Evolutionary conservation across 345 rosid genomes (phyloP), one percentile per base, ranked within the genome.

Genomic region (Anastatica hierochuntica): DNA sequence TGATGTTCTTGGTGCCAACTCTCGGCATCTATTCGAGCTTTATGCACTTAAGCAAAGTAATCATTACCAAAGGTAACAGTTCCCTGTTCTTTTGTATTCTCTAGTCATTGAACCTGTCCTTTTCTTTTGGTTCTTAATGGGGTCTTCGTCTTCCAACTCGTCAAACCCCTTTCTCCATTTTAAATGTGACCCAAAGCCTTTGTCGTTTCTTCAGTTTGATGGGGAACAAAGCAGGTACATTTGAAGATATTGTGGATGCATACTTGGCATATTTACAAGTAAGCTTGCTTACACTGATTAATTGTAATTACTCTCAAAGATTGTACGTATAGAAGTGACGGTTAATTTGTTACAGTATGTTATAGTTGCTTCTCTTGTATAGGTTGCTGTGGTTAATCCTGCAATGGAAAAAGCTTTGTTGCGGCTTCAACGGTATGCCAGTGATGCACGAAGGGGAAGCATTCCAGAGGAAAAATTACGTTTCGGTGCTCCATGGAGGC

Each of bases 401-500:
- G 82, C 89, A 50, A 85, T 94, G 90, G 83, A 85, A 10, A 94
- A 74, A 58, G 99, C 95, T 19, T 56, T 77, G 56, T 62, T 53
- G 39, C 63, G 79, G 67, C 72, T 88, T 14, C 82, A 78, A 61
- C 72, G 75, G 50, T 85, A 85, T 74, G 95, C 86, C 34, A 56
- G 40, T 60, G 97, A 85, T 71, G 94, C 67, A 23, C 79, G 39
- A 53, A 68, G 52, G 37, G 94, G 95, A 72, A 77, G 43, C 49
- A 66, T 88, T 67, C 77, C 82, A 8, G 72, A 71, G 60, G 85
- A 83, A 53, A 83, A 56, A 67, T 60, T 88, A 36, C 76, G 75
- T 21, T 94, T 80, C 77, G 99, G 99, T 67, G 80, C 92, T 67
- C 67, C 97, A 50, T 94, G 97, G 97, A 80, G 95, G 62, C 92